Percentiles rank a stretch among this genome's conserved stretches.
Conservation (phyloP, 768 basidiomycete species). For the Lactarius deliciosus region DNA sequence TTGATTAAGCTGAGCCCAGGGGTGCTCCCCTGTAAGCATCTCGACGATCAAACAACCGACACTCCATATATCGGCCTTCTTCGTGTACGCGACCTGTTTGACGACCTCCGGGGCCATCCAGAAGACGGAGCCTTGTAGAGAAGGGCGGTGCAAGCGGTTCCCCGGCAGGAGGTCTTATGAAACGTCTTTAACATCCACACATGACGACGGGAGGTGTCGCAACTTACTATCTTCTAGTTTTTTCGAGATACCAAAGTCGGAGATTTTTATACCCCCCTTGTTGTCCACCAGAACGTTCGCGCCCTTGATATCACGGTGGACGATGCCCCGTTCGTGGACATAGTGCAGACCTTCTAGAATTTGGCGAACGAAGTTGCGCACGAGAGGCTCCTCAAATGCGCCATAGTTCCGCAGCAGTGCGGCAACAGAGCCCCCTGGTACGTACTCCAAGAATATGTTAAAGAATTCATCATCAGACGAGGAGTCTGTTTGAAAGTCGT, state of each 20-base stretch:
- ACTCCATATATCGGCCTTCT: conserved; percentile 95
- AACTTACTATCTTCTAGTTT: conserved; percentile 93
- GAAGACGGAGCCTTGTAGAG: conserved; percentile 95
- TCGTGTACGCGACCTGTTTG: conserved; percentile 89
- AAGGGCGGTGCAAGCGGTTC: conserved; percentile 81
- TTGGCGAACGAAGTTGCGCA: conserved; percentile 90
- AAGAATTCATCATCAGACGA: conserved; percentile 87
- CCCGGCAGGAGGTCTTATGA: conserved; percentile 47
- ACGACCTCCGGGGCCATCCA: conserved; percentile 99
- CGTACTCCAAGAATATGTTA: conserved; percentile 97
- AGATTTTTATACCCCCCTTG: conserved; percentile 96
- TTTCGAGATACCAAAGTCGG: conserved; percentile 96
- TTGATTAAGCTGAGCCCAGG: conserved; percentile 93
- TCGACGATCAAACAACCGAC: conserved; percentile 94
- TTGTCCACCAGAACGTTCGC: conserved; percentile 98
- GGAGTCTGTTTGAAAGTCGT: conserved; percentile 63
- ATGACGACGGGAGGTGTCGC: background rate
- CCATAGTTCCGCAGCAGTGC: conserved; percentile 88
- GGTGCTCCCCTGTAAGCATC: conserved; percentile 95
- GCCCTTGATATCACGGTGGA: conserved; percentile 98
- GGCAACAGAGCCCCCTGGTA: conserved; percentile 92
- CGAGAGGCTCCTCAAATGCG: conserved; percentile 89
- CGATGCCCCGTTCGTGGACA: conserved; percentile 89
- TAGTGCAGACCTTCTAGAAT: conserved; percentile 88
- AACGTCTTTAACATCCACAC: background rate